phyloP scores from a whole-genome alignment of 768 basidiomycete species.

The Kwoniella dendrophila region DNA sequence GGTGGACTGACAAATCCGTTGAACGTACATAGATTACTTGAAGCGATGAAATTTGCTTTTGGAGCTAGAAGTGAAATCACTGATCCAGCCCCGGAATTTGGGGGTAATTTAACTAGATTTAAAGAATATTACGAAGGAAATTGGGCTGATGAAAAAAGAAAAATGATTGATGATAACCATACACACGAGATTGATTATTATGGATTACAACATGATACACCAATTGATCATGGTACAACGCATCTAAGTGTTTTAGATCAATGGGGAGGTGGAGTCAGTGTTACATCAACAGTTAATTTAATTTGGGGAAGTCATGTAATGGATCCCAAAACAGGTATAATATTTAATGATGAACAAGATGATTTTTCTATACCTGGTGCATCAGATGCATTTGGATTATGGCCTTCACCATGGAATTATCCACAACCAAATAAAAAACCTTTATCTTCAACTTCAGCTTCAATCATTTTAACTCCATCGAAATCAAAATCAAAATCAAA shows the following conservation, averaged over 20 bases:
- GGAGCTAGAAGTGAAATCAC: slow-evolving; percentile 70
- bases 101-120: slow-evolving; percentile 64
- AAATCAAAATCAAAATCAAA: not conserved
- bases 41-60: slow-evolving; percentile 81
- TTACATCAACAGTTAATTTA: slow-evolving; percentile 85
- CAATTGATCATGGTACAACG: slow-evolving; percentile 88
- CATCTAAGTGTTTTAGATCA: slow-evolving; percentile 82
- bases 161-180: slow-evolving; percentile 77
- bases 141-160: slow-evolving; percentile 66
- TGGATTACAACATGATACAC: slow-evolving; percentile 74
- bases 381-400: slow-evolving; percentile 69
- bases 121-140: slow-evolving; percentile 60
- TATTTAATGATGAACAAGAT: slow-evolving; percentile 84
- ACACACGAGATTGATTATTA: slow-evolving; percentile 85
- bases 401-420: slow-evolving; percentile 65
- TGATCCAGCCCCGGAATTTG: slow-evolving; percentile 66
- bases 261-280: slow-evolving; percentile 76
- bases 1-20: slow-evolving; percentile 54
- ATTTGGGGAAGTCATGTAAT: slow-evolving; percentile 87
- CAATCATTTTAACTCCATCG: slow-evolving; percentile 67
- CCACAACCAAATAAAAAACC: slow-evolving; percentile 70
- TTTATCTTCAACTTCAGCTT: slow-evolving; percentile 78
- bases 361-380: slow-evolving; percentile 85
- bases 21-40: slow-evolving; percentile 77
- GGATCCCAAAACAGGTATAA: slow-evolving; percentile 81